phyloP scores from a whole-genome alignment of 1,139 yeast genomes.

The Candida freyschussii region DNA sequence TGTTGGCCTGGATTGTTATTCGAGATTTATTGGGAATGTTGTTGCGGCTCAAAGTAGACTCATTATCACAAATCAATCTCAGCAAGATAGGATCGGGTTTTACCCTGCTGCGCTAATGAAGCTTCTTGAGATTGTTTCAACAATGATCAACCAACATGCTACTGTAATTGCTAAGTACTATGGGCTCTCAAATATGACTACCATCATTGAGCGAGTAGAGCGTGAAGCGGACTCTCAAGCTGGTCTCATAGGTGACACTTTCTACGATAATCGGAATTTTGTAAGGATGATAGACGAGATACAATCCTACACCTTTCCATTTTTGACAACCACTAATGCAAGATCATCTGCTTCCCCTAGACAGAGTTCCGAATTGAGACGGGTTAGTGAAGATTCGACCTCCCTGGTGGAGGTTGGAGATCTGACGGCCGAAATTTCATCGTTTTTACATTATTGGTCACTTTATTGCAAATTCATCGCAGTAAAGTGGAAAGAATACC shows the following conservation, averaged over 20 bases:
- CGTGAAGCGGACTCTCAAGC: slow-evolving; percentile 88
- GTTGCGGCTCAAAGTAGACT: slow-evolving; percentile 74
- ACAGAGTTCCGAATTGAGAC: slow-evolving; percentile 24
- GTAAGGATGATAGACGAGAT: slow-evolving; percentile 55
- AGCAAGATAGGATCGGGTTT: slow-evolving; percentile 33
- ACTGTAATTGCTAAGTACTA: slow-evolving; percentile 71
- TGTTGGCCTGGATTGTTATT: slow-evolving; percentile 74
- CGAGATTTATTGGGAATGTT: slow-evolving; percentile 79
- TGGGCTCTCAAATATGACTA: slow-evolving; percentile 57
- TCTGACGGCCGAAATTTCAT: slow-evolving; percentile 61
- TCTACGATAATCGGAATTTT: slow-evolving; percentile 66
- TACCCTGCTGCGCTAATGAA: slow-evolving; percentile 70
- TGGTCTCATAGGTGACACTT: slow-evolving; percentile 81
- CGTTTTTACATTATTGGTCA: slow-evolving; percentile 83
- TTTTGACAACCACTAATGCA: slow-evolving; percentile 28
- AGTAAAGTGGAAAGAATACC: slow-evolving; percentile 52
- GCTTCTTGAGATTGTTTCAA: slow-evolving; percentile 79
- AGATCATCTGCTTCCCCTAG: slow-evolving; percentile 20
- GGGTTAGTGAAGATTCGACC: slow-evolving; percentile 29
- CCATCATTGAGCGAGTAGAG: slow-evolving; percentile 70
- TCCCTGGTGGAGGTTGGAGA: slow-evolving; percentile 52
- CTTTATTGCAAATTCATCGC: slow-evolving; percentile 75
- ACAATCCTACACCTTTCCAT: slow-evolving; percentile 51
- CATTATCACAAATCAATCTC: slow-evolving; percentile 42
- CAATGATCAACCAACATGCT: slow-evolving; percentile 82